Conservation (phyloP, 225 moss, liverwort and hornwort genomes). For the Neckera pumila region DNA sequence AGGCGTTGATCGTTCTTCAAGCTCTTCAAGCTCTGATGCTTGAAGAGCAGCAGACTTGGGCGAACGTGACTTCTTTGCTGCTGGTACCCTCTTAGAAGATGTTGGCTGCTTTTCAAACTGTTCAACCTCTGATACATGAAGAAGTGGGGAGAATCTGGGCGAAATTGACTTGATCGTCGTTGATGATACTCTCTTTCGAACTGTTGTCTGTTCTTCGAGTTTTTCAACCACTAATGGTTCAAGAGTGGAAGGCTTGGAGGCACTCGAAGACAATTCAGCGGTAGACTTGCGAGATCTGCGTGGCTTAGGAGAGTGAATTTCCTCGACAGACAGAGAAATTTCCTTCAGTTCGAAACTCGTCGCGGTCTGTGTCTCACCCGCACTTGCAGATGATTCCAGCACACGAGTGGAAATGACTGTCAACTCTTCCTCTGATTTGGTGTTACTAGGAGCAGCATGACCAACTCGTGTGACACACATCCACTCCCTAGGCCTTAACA, state of each 20-base stretch:
- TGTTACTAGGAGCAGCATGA: not conserved
- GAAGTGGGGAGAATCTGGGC: not conserved
- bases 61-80: not conserved
- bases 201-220: not conserved
- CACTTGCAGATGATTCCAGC: conserved; percentile 15
- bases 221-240: not conserved
- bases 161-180: not conserved
- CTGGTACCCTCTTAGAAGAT: not conserved
- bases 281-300: conserved; percentile 10
- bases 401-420: not conserved
- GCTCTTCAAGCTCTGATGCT: not conserved
- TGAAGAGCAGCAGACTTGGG: not conserved
- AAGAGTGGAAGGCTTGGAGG: not conserved
- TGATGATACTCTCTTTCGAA: not conserved
- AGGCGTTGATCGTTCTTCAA: not conserved
- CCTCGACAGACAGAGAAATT: not conserved
- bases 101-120: not conserved
- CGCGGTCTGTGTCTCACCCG: not conserved
- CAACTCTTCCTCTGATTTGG: conserved; percentile 3
- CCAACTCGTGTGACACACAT: conserved; percentile 69
- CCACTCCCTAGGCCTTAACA: conserved; percentile 61
- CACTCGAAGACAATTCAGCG: not conserved
- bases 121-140: not conserved
- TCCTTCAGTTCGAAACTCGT: not conserved
- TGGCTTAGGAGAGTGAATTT: not conserved